Percentiles rank a stretch among this genome's conserved stretches.
phyloP scores from a whole-genome alignment of 805 yeast species.

The Lipomyces oligophaga region DNA sequence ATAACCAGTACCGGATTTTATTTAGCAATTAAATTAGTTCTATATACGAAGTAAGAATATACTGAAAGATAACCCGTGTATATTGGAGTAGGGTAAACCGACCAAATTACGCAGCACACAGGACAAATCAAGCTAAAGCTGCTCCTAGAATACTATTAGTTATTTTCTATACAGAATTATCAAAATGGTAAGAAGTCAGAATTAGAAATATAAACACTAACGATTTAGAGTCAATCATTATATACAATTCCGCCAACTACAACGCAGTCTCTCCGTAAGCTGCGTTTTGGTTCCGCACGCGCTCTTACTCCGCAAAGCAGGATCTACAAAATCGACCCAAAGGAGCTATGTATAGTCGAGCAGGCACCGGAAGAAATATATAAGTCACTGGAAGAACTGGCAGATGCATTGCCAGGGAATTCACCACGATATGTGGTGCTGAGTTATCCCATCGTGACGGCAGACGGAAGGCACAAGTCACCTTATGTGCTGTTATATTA shows the following conservation, averaged over 20 bases:
- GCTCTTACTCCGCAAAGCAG: conserved; percentile 17
- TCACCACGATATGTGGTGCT: conserved; percentile 71
- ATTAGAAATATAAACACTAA: no score
- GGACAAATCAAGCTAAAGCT: no score
- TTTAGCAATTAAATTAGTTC: no score
- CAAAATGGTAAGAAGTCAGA: no score
- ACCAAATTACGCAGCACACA: no score
- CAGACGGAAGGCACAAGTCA: conserved; percentile 68
- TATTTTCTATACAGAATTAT: no score
- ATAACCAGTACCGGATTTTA: not conserved
- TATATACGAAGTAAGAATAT: no score
- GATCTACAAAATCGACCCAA: conserved; percentile 20
- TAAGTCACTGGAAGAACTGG: conserved; percentile 53
- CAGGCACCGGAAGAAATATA: conserved; percentile 17
- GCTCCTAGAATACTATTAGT: no score
- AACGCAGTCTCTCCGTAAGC: conserved; percentile 20
- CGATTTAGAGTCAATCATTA: conserved; percentile 10
- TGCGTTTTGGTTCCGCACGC: conserved; percentile 27
- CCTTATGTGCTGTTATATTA: conserved; percentile 83
- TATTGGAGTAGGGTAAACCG: no score
- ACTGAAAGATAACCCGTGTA: no score
- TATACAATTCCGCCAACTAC: conserved; percentile 21
- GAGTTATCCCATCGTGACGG: conserved; percentile 65
- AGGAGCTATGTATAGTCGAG: conserved; percentile 11
- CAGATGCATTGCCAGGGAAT: conserved; percentile 77